Evolutionary conservation across 192 early-diverging fungal species (phyloP).

Genomic region (Paraglomus brasilianum): DNA sequence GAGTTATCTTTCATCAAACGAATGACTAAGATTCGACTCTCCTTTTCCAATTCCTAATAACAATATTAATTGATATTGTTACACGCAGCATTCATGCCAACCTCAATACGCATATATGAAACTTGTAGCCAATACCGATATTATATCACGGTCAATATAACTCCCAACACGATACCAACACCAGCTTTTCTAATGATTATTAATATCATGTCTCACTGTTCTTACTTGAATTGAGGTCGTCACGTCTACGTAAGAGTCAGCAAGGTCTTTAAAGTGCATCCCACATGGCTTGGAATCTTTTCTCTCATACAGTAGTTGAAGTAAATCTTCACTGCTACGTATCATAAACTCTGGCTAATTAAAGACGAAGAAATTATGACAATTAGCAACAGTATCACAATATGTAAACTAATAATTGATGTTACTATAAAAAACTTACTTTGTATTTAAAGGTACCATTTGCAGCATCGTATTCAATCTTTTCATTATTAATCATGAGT

Average conservation of each 20-base stretch:
- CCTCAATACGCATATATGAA: not conserved
- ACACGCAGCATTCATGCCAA: not conserved
- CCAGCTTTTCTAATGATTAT: too few species aligned
- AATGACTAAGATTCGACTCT: constrained; percentile 60
- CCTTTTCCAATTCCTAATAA: constrained; percentile 50
- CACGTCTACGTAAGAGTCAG: constrained; percentile 71
- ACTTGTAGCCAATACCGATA: too few species aligned
- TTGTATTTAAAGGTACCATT: constrained; percentile 70
- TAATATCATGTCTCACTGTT: too few species aligned
- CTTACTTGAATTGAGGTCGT: constrained; percentile 35
- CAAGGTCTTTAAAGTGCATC: constrained; percentile 72
- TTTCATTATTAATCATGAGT: constrained; percentile 59
- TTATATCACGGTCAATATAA: too few species aligned
- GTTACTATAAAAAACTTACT: constrained; percentile 29
- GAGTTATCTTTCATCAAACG: constrained; percentile 61
- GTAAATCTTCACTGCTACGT: constrained; percentile 67
- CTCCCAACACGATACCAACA: too few species aligned
- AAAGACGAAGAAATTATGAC: constrained; percentile 1
- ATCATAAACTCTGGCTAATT: constrained; percentile 68
- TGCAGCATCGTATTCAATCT: constrained; percentile 57
- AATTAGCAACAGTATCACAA: not conserved
- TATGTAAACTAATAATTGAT: not conserved
- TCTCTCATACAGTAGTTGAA: constrained; percentile 56
- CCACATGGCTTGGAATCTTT: constrained; percentile 59
- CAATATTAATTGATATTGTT: not conserved